Evolutionary conservation across 495 filamentous ascomycete genomes (phyloP), one percentile per base, ranked within the genome.

Genomic region (Penicillium mononematosum): DNA sequence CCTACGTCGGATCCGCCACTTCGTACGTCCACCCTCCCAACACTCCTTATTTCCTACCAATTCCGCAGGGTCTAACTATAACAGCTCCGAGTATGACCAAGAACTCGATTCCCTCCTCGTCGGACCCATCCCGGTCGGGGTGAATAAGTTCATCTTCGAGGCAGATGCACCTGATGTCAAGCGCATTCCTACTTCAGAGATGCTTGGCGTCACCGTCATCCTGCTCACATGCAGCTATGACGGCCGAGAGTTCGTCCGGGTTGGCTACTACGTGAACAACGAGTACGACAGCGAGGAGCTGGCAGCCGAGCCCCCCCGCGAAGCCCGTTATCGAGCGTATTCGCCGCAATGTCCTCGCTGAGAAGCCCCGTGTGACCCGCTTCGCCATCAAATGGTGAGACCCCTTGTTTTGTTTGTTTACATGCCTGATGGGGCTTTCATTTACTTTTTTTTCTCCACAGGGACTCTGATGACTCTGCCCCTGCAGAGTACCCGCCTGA

Each of bases 261-360:
- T 98, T 22, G 94, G 94, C 41, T 98, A 98, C 81, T 98, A 98
- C 63, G 92, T 97, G 56, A 98, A 96, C 78, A 98, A 98, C 63
- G 95, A 98, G 70, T 98, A 98, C 71, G 89, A 93, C 61, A 88
- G 87, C 24, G 91, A 96, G 62, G 91, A 96, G 74, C 81, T 98
- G 45, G 83, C 81, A 57, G 84, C 85, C 24, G 90, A 96, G 54
- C 95, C 94, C 12, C 12, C 94, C 95, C 3, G 82, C 90, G 45
- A 95, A 96, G 79, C 90, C 91, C 31, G 82, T 92, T 63, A 87
- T 96, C 54, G 95, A 98, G 67, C 88, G 90, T 64, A 90, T 98
- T 55, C 82, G 88, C 56, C 84, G 94, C 53, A 96, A 93, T 63
- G 88, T 98, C 27, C 83, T 98, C 29, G 92, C 94, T 2, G 92